Base-by-base conservation (phyloP, 1,284 basidiomycete genomes). In the Farysia itapuensis region DNA sequence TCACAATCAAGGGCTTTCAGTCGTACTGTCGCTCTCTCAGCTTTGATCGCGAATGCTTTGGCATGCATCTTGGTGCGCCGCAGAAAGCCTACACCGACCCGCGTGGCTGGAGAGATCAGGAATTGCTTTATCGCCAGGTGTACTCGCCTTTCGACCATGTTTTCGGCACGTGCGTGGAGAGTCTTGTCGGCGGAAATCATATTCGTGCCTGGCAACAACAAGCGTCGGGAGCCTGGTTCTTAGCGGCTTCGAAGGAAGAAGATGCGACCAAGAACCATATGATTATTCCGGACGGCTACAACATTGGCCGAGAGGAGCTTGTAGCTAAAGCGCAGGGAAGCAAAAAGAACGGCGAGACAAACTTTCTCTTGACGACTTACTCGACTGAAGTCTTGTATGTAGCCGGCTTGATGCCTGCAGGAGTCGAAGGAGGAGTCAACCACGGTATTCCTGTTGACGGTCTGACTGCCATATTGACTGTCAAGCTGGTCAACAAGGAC, bases 111-210 rank as follows among this genome's bases (percentile, higher is more conserved):
- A 26, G 46, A 3, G 59, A 66, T 25, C 53, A 71, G 22, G 41
- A 66, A 3, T 67, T 69, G 26, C 47, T 69, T 34, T 71, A 64
- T 29, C 54, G 68, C 33, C 34, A 69, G 20, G 60, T 67, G 2
- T 67, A 67, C 38, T 69, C 68, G 1, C 46, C 54, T 21, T 25
- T 67, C 31, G 43, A 68, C 46, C 35, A 63, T 33, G 35, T 58
- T 21, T 37, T 70, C 18, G 59, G 60, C 6, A 67, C 67, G 2
- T 74, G 73, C 41, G 49, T 57, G 63, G 90, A 97, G 78, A 88
- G 88, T 3, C 82, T 95, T 35, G 70, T 88, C 50, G 93, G 93
- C 5, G 93, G 93, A 3, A 84, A 88, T 69, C 93, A 97, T 88
- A 77, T 82, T 3, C 90, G 94, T 77, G 81, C 87, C 48, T 71